These are phyloP conservation scores for Nissolia schottii DNA, from an alignment of 306 rosid genomes.

Conservation along the genomic window DNA sequence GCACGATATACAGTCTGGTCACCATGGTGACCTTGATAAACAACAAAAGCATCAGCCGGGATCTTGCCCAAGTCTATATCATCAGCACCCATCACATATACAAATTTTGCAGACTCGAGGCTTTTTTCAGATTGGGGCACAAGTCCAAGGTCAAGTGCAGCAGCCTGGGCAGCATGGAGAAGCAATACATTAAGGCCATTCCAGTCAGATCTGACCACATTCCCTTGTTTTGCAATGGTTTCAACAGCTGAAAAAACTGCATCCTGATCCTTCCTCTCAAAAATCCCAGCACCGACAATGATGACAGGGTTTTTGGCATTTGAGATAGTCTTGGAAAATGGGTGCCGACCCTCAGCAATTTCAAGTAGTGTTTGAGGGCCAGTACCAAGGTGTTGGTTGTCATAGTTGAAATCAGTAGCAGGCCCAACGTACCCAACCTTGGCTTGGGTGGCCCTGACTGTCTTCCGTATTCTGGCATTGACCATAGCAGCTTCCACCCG, in stretches of 20 bases:
- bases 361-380: conserved; percentile 82
- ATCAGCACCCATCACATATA: conserved; percentile 98
- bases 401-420: conserved; percentile 70
- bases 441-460: conserved; percentile 70
- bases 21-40: conserved; percentile 98
- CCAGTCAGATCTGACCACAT: conserved; percentile 85
- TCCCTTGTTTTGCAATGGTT: conserved; percentile 54
- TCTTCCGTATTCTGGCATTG: conserved; percentile 91
- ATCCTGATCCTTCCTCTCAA: conserved; percentile 86
- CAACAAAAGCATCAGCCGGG: conserved; percentile 84
- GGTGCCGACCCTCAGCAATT: conserved; percentile 80
- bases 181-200: conserved; percentile 88
- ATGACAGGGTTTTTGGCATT: conserved; percentile 84
- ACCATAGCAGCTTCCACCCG: conserved; percentile 98
- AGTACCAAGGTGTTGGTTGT: conserved; percentile 79
- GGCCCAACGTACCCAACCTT: conserved; percentile 93
- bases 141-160: conserved; percentile 98
- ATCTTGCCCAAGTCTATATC: conserved; percentile 66
- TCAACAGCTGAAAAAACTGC: conserved; percentile 71
- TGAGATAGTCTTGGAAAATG: conserved; percentile 56
- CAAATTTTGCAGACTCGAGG: conserved; percentile 78
- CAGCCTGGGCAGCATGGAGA: conserved; percentile 94
- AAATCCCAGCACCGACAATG: conserved; percentile 82
- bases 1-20: conserved; percentile 89
- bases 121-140: conserved; percentile 81